Conservation (phyloP, 2,329 filamentous ascomycete species). For the Aspergillus quadrilineatus region DNA sequence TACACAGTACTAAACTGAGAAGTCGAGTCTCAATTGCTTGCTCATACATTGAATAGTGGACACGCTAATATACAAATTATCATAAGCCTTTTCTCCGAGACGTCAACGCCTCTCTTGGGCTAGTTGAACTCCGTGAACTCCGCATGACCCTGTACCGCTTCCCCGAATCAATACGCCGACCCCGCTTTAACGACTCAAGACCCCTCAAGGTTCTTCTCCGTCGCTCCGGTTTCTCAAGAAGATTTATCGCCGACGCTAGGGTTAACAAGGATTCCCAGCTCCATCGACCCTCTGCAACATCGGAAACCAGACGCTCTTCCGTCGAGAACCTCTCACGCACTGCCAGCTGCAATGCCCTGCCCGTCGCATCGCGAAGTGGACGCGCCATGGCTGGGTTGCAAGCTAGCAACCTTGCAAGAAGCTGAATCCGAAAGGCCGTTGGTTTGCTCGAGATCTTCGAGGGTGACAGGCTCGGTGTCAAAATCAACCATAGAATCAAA, state of each 20-base stretch:
- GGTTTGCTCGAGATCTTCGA: conserved; percentile 46
- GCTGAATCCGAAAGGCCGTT: conserved; percentile 50
- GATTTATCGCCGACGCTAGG: conserved; percentile 47
- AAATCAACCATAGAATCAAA: conserved; percentile 58
- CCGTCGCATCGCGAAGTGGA: conserved; percentile 55
- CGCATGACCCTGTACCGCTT: conserved; percentile 37
- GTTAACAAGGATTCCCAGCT: conserved; percentile 49
- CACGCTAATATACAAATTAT: conserved; percentile 13
- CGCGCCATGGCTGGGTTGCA: conserved; percentile 56
- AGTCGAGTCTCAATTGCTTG: too few species aligned
- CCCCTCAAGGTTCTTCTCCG: conserved; percentile 28
- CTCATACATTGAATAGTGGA: background rate
- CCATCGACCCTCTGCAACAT: conserved; percentile 32
- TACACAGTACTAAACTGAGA: too few species aligned
- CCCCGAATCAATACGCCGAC: conserved; percentile 37
- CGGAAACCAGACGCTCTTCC: conserved; percentile 35
- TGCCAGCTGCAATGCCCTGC: conserved; percentile 54
- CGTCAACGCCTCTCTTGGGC: conserved; percentile 27
- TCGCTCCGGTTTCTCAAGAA: conserved; percentile 40
- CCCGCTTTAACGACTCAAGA: conserved; percentile 29
- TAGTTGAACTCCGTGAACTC: conserved; percentile 43
- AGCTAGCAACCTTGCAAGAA: conserved; percentile 51
- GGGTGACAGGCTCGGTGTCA: conserved; percentile 50
- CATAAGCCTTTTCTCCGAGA: conserved; percentile 31
- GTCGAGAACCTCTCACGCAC: conserved; percentile 43